Percentiles rank a stretch among this genome's conserved stretches.
These are phyloP conservation scores for Saccharomycopsis malanga DNA, from an alignment of 805 yeast species.

Conservation along the genomic window DNA sequence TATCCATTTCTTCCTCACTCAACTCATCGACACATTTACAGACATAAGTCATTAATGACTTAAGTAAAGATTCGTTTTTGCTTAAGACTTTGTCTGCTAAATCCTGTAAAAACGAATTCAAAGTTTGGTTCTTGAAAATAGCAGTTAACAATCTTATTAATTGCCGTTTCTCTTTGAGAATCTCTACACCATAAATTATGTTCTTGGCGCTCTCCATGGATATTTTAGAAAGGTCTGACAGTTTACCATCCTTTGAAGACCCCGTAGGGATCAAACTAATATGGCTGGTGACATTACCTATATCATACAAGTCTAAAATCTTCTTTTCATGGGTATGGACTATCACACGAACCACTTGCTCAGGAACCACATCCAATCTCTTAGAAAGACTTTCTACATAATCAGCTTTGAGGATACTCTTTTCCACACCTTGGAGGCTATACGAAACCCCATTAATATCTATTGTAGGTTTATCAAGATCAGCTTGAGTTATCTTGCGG, in stretches of 20 bases:
- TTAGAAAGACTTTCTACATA: conserved; percentile 24
- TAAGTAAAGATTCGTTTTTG: not conserved
- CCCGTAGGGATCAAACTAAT: conserved; percentile 31
- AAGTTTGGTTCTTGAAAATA: conserved; percentile 12
- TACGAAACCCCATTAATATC: conserved; percentile 1
- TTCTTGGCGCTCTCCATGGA: conserved; percentile 14
- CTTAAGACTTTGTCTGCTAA: not conserved
- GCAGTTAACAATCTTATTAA: conserved; percentile 6
- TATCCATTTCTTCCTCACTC: not conserved
- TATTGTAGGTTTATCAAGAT: conserved; percentile 2
- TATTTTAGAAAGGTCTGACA: conserved; percentile 1
- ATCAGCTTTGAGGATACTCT: not conserved
- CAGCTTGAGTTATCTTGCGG: not conserved
- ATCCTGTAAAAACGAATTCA: conserved; percentile 1
- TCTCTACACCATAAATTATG: conserved; percentile 11
- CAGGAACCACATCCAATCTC: conserved; percentile 33
- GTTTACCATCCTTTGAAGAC: not conserved
- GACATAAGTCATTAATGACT: not conserved
- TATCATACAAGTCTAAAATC: conserved; percentile 6
- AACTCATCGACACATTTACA: not conserved
- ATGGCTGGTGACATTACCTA: conserved; percentile 19
- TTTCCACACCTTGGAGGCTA: not conserved
- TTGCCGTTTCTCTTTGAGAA: conserved; percentile 15
- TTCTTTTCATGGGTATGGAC: conserved; percentile 30
- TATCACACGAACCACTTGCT: conserved; percentile 45